Percentiles rank a stretch among this genome's conserved stretches.
phyloP scores from a whole-genome alignment of 1,284 basidiomycete species.

The Boletus semigastroideus region DNA sequence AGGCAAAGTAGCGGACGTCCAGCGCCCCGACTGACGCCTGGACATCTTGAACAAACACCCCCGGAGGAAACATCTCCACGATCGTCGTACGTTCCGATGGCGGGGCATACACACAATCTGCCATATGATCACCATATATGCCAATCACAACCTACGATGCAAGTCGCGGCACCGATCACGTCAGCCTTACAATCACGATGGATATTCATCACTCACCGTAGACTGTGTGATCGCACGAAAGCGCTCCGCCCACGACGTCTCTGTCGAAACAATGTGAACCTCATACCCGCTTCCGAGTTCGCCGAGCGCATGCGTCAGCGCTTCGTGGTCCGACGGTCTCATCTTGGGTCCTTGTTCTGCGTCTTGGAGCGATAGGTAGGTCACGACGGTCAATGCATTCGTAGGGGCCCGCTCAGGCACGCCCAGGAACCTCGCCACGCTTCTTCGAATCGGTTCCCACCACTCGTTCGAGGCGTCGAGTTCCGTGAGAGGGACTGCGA shows the following conservation, averaged over 20 bases:
- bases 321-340: conserved; percentile 48
- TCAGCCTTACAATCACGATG: not conserved
- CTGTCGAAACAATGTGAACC: conserved; percentile 61
- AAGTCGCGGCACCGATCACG: not conserved
- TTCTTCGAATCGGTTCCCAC: conserved; percentile 70
- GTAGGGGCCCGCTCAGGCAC: conserved; percentile 31
- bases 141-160: conserved; percentile 49
- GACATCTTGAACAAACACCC: conserved; percentile 71
- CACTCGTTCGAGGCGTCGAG: conserved; percentile 57
- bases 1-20: conserved; percentile 73
- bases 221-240: conserved; percentile 72
- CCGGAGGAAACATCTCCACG: conserved; percentile 79
- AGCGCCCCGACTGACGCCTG: conserved; percentile 62
- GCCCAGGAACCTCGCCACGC: conserved; percentile 53
- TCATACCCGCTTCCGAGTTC: conserved; percentile 60
- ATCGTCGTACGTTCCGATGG: conserved; percentile 55
- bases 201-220: conserved; percentile 65
- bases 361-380: conserved; percentile 71
- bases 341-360: conserved; percentile 44
- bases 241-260: conserved; percentile 52
- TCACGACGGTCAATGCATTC: too few species aligned
- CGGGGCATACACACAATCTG: conserved; percentile 73
- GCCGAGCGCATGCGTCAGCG: conserved; percentile 49
- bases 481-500: conserved; percentile 60
- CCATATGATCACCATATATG: conserved; percentile 69